Percentiles rank a stretch among this genome's conserved stretches.
Conservation (phyloP, 306 rosid species). For the Quercus gilva region DNA sequence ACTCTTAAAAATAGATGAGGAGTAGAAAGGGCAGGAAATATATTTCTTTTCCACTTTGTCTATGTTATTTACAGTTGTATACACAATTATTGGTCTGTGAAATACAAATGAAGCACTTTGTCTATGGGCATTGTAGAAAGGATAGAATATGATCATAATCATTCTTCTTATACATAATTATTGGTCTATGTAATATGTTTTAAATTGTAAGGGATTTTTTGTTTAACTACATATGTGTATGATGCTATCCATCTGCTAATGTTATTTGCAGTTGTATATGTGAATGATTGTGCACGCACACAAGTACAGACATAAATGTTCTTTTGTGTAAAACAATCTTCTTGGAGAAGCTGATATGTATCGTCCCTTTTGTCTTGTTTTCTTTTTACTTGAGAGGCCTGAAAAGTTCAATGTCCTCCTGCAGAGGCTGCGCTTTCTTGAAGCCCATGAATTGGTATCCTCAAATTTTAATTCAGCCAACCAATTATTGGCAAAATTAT, state of each 20-base stretch:
- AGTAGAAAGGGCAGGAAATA: background rate
- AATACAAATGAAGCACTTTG: background rate
- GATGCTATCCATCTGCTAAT: too few relatives aligned
- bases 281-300: background rate
- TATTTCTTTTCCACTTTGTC: background rate
- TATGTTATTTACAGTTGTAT: background rate
- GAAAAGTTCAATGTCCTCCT: conserved; percentile 65
- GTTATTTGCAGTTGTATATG: conserved; percentile 5
- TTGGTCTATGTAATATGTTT: background rate
- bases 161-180: too few relatives aligned
- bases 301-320: conserved; percentile 6
- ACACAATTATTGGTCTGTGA: background rate
- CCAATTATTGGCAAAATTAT: conserved; percentile 45
- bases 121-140: too few relatives aligned
- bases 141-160: too few relatives aligned
- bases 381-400: conserved; percentile 51
- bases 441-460: conserved; percentile 48
- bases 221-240: too few relatives aligned
- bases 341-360: conserved; percentile 25
- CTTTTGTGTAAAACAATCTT: conserved; percentile 12
- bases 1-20: background rate
- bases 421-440: conserved; percentile 55
- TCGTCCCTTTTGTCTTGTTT: conserved; percentile 17
- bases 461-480: conserved; percentile 42
- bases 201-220: background rate